Percentiles rank a stretch among this genome's conserved stretches.
These are phyloP conservation scores for Diplocarpon rosae DNA, from an alignment of 2,329 filamentous ascomycete species.

Conservation along the genomic window DNA sequence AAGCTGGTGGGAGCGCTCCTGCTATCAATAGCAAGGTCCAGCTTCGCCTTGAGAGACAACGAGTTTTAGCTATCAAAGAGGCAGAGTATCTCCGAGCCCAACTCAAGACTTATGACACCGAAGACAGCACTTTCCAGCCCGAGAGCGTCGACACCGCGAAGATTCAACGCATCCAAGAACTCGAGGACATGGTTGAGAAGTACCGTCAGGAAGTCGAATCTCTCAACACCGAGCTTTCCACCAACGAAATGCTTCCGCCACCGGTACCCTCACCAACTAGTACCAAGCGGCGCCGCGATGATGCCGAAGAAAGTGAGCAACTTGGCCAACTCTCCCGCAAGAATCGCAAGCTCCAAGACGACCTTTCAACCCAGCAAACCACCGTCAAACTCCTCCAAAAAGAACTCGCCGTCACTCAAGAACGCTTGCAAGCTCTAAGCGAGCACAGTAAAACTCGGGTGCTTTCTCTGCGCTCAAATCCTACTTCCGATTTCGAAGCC, in stretches of 20 bases:
- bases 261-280: slow-evolving; percentile 33
- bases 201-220: slow-evolving; percentile 73
- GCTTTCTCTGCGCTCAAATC: slow-evolving; percentile 81
- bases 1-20: slow-evolving; percentile 38
- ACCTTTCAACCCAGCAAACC: slow-evolving; percentile 58
- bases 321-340: slow-evolving; percentile 78
- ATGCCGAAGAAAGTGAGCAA: slow-evolving; percentile 50
- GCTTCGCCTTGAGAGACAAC: slow-evolving; percentile 73
- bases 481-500: slow-evolving; percentile 73
- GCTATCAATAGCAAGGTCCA: slow-evolving; percentile 51
- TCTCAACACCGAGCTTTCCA: slow-evolving; percentile 63
- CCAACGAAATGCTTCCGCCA: slow-evolving; percentile 39
- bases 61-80: slow-evolving; percentile 77
- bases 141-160: slow-evolving; percentile 70
- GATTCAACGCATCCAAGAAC: slow-evolving; percentile 60
- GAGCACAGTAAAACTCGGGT: slow-evolving; percentile 68
- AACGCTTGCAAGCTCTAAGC: slow-evolving; percentile 58
- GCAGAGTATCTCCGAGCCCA: slow-evolving; percentile 90
- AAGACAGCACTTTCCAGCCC: slow-evolving; percentile 77
- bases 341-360: slow-evolving; percentile 74
- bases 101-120: slow-evolving; percentile 75
- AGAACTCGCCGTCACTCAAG: slow-evolving; percentile 60
- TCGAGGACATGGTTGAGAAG: slow-evolving; percentile 77
- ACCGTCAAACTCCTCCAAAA: slow-evolving; percentile 60
- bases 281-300: slow-evolving; percentile 53